phyloP scores from a whole-genome alignment of 2,329 filamentous ascomycete genomes.

The Colletotrichum kahawae region DNA sequence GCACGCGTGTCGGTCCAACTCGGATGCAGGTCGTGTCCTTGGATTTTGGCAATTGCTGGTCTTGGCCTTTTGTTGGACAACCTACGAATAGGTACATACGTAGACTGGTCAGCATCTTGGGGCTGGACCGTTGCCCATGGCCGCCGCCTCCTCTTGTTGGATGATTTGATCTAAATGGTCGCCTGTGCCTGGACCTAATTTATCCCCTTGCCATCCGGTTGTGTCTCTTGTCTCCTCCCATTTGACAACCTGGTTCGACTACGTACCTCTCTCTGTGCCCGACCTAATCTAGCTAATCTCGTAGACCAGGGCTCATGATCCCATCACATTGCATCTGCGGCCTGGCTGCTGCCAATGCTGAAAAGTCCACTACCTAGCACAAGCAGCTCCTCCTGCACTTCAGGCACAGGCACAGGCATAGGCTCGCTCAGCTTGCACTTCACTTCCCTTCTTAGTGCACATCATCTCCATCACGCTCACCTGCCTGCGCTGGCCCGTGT shows the following conservation, averaged over 20 bases:
- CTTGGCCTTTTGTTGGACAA: not conserved
- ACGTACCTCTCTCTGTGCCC: not conserved
- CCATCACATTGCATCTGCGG: constrained; percentile 14
- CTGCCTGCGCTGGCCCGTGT: constrained; percentile 5
- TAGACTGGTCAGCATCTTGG: not conserved
- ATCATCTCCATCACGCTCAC: not conserved
- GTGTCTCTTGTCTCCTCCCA: not conserved
- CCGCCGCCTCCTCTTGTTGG: not conserved
- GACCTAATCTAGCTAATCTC: constrained; percentile 9
- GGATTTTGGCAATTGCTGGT: not conserved
- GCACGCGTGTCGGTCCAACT: not conserved
- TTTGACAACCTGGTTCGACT: not conserved
- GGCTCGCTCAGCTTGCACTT: not conserved
- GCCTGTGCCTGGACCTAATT: not conserved
- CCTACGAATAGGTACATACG: not conserved
- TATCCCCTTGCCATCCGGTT: not conserved
- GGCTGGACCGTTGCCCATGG: not conserved
- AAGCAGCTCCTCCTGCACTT: not conserved
- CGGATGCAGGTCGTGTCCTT: not conserved
- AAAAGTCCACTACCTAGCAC: not conserved
- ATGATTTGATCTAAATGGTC: not conserved
- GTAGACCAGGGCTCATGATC: not conserved
- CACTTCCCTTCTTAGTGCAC: not conserved
- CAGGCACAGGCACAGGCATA: not conserved
- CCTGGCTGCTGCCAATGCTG: not conserved